Percentiles rank a stretch among this genome's conserved stretches.
Evolutionary conservation across 768 basidiomycete genomes (phyloP).

Genomic region (Mycena alexandri): DNA sequence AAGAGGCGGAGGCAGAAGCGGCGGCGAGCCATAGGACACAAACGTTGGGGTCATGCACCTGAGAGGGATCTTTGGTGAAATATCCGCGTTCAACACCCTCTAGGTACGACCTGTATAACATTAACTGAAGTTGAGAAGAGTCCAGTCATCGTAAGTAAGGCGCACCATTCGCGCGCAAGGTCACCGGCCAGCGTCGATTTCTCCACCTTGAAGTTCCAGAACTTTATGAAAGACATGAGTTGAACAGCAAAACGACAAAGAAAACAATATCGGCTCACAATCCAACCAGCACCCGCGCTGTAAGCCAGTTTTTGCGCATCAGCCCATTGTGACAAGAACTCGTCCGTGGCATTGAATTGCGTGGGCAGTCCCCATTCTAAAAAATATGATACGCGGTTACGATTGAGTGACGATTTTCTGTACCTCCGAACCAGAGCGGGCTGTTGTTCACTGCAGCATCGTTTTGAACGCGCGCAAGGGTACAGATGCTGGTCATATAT

Average conservation of each 20-base stretch:
- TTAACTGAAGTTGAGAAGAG: neutral
- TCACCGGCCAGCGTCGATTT: constrained; percentile 62
- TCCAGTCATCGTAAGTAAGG: neutral
- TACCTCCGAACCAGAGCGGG: constrained; percentile 64
- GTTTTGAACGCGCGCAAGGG: constrained; percentile 65
- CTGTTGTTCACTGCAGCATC: constrained; percentile 59
- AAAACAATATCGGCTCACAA: constrained; percentile 53
- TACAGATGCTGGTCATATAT: constrained; percentile 78
- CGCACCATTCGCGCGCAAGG: constrained; percentile 74
- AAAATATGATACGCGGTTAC: neutral
- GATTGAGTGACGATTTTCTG: neutral
- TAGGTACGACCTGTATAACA: constrained; percentile 71
- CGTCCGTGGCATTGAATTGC: constrained; percentile 66
- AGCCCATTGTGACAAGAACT: constrained; percentile 67
- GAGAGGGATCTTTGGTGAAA: constrained; percentile 73
- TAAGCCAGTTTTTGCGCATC: constrained; percentile 74
- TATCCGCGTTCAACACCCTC: constrained; percentile 71
- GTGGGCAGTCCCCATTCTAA: constrained; percentile 70
- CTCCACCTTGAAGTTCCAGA: constrained; percentile 85
- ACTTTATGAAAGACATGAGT: constrained; percentile 49
- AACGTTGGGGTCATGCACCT: constrained; percentile 68
- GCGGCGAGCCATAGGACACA: constrained; percentile 64
- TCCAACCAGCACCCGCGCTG: constrained; percentile 65
- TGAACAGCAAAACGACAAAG: neutral
- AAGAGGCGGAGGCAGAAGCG: neutral